Conservation (phyloP, 768 basidiomycete genomes). For the Calocybe cyanea region DNA sequence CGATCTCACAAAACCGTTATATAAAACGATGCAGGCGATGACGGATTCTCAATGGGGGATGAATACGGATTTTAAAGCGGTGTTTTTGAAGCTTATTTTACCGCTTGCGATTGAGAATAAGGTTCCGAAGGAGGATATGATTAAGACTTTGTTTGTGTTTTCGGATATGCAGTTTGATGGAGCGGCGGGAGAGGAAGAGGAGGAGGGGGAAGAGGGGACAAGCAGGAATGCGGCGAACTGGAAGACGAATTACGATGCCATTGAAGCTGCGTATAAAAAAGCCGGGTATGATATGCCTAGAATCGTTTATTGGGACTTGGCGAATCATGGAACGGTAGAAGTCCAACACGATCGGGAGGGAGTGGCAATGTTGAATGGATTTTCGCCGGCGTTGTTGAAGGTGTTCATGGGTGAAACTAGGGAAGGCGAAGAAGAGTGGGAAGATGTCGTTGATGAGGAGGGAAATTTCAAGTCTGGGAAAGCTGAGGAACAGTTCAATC, state of each 20-base stretch:
- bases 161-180: conserved; percentile 77
- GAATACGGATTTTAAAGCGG: conserved; percentile 61
- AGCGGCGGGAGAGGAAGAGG: not conserved
- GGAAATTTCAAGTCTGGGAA: conserved; percentile 22
- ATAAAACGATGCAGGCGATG: conserved; percentile 36
- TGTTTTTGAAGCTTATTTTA: conserved; percentile 61
- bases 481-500: conserved; percentile 33
- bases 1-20: conserved; percentile 37
- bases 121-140: conserved; percentile 66
- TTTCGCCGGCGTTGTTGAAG: conserved; percentile 66
- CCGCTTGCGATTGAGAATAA: conserved; percentile 54
- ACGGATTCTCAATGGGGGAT: conserved; percentile 36
- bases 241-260: conserved; percentile 60
- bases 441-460: conserved; percentile 29
- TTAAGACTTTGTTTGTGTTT: conserved; percentile 73
- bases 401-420: conserved; percentile 59
- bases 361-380: conserved; percentile 68
- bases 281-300: conserved; percentile 73
- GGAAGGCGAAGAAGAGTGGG: conserved; percentile 29
- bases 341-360: conserved; percentile 52
- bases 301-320: conserved; percentile 71
- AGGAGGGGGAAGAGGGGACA: not conserved
- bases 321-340: conserved; percentile 34
- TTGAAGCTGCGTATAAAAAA: conserved; percentile 48
- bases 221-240: conserved; percentile 26